Evolutionary conservation across 805 yeast species (phyloP).

Genomic region (Yarrowia sp.): DNA sequence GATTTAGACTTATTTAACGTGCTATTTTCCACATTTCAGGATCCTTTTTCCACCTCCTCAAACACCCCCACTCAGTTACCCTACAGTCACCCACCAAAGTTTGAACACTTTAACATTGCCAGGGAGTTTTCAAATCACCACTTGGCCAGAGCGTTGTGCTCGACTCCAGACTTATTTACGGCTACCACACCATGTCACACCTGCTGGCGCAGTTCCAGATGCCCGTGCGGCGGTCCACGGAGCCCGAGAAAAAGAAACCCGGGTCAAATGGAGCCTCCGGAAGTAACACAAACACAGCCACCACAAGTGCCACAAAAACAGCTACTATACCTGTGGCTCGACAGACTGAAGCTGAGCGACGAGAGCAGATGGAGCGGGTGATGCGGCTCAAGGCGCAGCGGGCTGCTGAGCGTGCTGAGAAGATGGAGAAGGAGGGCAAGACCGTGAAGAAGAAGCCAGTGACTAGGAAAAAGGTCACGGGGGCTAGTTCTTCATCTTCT

Average conservation of each 20-base stretch:
- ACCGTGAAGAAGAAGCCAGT: constrained; percentile 52
- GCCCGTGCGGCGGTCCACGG: constrained; percentile 20
- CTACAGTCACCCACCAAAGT: too few relatives aligned
- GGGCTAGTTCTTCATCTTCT: too few relatives aligned
- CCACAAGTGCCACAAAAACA: background rate
- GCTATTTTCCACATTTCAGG: too few relatives aligned
- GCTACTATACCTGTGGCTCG: constrained; percentile 10
- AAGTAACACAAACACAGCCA: background rate
- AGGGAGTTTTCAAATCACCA: background rate
- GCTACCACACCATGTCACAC: constrained; percentile 15
- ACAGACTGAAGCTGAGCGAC: constrained; percentile 41
- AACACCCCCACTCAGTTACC: too few relatives aligned
- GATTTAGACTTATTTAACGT: too few relatives aligned
- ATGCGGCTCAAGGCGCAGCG: constrained; percentile 47
- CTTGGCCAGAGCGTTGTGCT: constrained; percentile 25
- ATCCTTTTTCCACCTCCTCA: too few relatives aligned
- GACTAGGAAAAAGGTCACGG: background rate
- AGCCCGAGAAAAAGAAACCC: background rate
- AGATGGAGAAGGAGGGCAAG: constrained; percentile 43
- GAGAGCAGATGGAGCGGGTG: constrained; percentile 44
- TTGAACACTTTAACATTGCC: too few relatives aligned
- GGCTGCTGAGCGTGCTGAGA: constrained; percentile 41
- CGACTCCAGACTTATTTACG: background rate
- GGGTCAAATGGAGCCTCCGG: too few relatives aligned
- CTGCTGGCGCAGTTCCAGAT: constrained; percentile 35